Evolutionary conservation across 2,329 filamentous ascomycete genomes (phyloP).

Genomic region (Sordariomycetes sp.): DNA sequence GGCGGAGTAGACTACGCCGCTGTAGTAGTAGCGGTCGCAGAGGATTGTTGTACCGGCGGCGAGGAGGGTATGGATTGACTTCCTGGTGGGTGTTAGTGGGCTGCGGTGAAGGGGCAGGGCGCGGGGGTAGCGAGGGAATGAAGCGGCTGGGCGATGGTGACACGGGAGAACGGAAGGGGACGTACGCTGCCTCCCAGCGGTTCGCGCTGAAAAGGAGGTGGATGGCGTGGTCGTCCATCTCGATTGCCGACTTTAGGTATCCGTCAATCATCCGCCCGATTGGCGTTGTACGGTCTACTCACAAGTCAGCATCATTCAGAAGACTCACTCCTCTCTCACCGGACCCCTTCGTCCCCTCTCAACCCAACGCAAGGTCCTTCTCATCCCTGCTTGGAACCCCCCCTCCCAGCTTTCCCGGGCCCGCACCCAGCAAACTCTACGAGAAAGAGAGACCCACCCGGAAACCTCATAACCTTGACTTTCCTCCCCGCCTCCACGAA

Average conservation of each 20-base stretch:
- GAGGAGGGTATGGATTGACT: constrained; percentile 30
- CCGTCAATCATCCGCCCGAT: constrained; percentile 79
- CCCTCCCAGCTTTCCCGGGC: neutral
- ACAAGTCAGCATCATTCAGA: neutral
- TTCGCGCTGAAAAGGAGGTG: constrained; percentile 87
- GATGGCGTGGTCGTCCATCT: constrained; percentile 78
- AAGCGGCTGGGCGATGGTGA: too few relatives aligned
- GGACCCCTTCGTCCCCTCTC: too few relatives aligned
- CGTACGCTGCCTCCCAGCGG: constrained; percentile 62
- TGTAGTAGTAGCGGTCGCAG: constrained; percentile 91
- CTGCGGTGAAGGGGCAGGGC: too few relatives aligned
- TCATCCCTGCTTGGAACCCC: too few relatives aligned
- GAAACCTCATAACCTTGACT: constrained; percentile 43
- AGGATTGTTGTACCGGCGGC: constrained; percentile 60
- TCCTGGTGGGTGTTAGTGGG: neutral
- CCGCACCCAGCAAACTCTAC: neutral
- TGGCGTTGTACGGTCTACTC: constrained; percentile 61
- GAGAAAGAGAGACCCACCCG: constrained; percentile 27
- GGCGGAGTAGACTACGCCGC: constrained; percentile 82
- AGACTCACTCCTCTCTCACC: neutral
- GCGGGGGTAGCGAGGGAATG: too few relatives aligned
- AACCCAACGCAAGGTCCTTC: too few relatives aligned
- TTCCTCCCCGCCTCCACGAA: constrained; percentile 32
- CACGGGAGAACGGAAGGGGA: constrained; percentile 5
- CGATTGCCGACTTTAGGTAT: constrained; percentile 60